Evolutionary conservation across 768 basidiomycete genomes (phyloP).

Genomic region (Tephrocybe sp.): DNA sequence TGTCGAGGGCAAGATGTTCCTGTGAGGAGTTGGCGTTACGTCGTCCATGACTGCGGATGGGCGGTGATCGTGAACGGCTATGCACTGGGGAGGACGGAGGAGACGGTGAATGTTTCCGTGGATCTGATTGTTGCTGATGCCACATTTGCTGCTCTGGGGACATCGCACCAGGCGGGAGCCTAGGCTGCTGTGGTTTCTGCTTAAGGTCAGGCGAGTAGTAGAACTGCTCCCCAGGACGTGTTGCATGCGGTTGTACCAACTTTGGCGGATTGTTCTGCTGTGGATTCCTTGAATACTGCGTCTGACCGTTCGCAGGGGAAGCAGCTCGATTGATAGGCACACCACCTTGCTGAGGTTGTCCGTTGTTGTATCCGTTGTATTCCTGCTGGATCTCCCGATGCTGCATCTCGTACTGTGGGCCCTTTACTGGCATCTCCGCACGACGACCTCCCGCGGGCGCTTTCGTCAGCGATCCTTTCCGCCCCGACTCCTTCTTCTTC

Average conservation of each 20-base stretch:
- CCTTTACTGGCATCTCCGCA: constrained; percentile 85
- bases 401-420: constrained; percentile 94
- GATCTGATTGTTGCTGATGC: constrained; percentile 24
- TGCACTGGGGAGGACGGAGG: constrained; percentile 28
- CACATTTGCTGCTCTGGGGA: constrained; percentile 42
- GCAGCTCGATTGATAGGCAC: constrained; percentile 25
- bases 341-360: constrained; percentile 31
- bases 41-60: constrained; percentile 29
- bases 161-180: constrained; percentile 65
- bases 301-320: constrained; percentile 22
- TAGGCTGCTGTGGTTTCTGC: constrained; percentile 32
- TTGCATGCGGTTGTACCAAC: constrained; percentile 26
- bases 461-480: constrained; percentile 69
- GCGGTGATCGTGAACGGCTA: constrained; percentile 55
- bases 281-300: constrained; percentile 28
- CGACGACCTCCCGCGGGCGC: constrained; percentile 50
- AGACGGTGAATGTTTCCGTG: constrained; percentile 29
- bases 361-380: constrained; percentile 51
- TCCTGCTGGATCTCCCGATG: constrained; percentile 92
- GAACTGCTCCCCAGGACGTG: constrained; percentile 31
- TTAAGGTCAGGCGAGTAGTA: constrained; percentile 34
- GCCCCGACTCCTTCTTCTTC: constrained; percentile 56
- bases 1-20: constrained; percentile 27
- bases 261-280: constrained; percentile 24
- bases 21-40: constrained; percentile 34